Base-by-base conservation (phyloP, 495 filamentous ascomycete species). In the Xylaria longipes region DNA sequence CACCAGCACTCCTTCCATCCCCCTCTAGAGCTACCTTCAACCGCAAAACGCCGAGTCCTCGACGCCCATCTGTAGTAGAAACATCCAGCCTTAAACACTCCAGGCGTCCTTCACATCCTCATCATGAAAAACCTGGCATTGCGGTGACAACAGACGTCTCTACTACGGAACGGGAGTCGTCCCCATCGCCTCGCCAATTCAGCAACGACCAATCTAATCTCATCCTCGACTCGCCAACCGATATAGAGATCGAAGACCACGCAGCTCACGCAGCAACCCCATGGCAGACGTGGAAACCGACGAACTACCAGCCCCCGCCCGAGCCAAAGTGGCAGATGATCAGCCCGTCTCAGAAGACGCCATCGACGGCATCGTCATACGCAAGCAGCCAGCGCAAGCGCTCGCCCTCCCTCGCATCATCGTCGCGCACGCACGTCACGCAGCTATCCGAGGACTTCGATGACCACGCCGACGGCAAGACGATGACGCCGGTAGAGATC, bases 261-360 rank as follows among this genome's bases (percentile, higher is more conserved):
- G 77, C n/a, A n/a, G n/a, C n/a, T n/a, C n/a, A 79, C 8, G 77
- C 79, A 39, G 73, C 80, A 50, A 64, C 77, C 43, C 71, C 61
- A 31, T 73, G 67, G 22, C 71, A 76, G 31, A 71, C 75, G 46
- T 33, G 76, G 67, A 67, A 76, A 9, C 74, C 77, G 56, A 45
- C 76, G 45, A 69, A 80, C 69, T 71, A 79, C 71, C 76, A 80
- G 72, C 75, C 76, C 11, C 71, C 72, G 12, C 37, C 74, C 17
- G 85, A 87, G 70, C 86, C 85, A 25, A 74, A 83, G 69, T 87
- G 87, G 85, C 79, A 87, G 71, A 87, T 88, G 76, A 70, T 88
- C 52, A 79, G 82, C 3, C 81, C 81, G 2, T 72, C 82, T 8
- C 76, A 80, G 39, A 67, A 77, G 11, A 74, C 79, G 1, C 73